phyloP scores from a whole-genome alignment of 75 land plant genomes.

The Cunninghamia lanceolata region DNA sequence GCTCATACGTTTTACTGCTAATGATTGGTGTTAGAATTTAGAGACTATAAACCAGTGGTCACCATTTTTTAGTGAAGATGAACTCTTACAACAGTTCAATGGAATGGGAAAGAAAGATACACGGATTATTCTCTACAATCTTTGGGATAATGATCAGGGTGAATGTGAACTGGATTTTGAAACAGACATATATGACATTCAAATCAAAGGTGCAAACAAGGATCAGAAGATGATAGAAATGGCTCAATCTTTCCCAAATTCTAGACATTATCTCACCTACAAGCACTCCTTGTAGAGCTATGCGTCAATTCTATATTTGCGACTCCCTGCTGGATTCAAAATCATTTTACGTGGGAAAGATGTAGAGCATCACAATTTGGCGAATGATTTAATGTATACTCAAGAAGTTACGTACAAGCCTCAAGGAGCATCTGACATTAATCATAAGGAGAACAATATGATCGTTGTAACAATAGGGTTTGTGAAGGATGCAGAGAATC shows the following conservation, averaged over 20 bases:
- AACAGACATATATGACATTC: conserved; percentile 71
- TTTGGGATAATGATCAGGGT: conserved; percentile 79
- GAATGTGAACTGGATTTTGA: conserved; percentile 76
- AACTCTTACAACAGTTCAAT: conserved; percentile 56
- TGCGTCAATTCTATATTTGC: conserved; percentile 84
- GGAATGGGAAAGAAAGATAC: conserved; percentile 59
- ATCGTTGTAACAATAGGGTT: too few species aligned
- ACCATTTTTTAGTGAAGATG: conserved; percentile 54
- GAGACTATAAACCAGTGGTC: conserved; percentile 69
- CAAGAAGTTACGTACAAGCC: conserved; percentile 75
- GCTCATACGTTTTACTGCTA: conserved; percentile 21
- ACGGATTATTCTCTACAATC: conserved; percentile 67
- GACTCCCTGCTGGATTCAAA: conserved; percentile 58
- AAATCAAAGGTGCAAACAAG: conserved; percentile 72
- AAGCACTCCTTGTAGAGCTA: conserved; percentile 84
- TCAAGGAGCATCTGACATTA: conserved; percentile 37
- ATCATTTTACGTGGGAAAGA: conserved; percentile 83
- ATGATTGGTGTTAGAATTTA: conserved; percentile 57
- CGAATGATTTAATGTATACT: conserved; percentile 73
- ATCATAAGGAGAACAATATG: too few species aligned
- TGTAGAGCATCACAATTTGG: conserved; percentile 82
- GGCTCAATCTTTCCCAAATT: too few species aligned
- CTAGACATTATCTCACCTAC: too few species aligned
- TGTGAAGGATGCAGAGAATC: too few species aligned
- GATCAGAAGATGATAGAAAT: too few species aligned